Conservation (phyloP, 2,329 filamentous ascomycete genomes). For the Metarhizium guizhouense region DNA sequence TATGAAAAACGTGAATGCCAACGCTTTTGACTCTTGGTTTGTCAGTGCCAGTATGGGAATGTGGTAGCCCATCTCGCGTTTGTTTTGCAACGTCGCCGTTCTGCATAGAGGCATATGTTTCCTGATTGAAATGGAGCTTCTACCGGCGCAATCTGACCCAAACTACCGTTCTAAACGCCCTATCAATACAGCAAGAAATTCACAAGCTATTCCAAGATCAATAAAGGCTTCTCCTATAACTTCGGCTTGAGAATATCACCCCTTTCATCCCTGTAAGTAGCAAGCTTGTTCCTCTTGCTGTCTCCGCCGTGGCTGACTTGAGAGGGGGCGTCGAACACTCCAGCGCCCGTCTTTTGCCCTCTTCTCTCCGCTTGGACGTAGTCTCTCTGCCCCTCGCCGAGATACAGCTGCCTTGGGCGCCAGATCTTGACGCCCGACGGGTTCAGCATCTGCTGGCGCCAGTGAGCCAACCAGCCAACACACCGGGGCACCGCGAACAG, state of each 20-base stretch:
- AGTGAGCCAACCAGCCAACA: conserved; percentile 43
- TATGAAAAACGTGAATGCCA: too few relatives aligned
- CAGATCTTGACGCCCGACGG: conserved; percentile 40
- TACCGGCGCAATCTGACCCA: too few relatives aligned
- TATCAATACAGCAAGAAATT: neutral
- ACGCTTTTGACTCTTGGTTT: too few relatives aligned
- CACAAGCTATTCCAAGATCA: neutral
- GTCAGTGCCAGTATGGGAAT: too few relatives aligned
- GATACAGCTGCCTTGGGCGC: conserved; percentile 38
- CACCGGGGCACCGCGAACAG: conserved; percentile 41
- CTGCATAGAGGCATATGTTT: too few relatives aligned
- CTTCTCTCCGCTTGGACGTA: conserved; percentile 31
- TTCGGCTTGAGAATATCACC: conserved; percentile 19
- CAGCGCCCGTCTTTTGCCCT: conserved; percentile 18
- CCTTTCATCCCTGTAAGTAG: conserved; percentile 29
- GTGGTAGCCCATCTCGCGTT: too few relatives aligned
- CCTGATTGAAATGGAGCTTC: too few relatives aligned
- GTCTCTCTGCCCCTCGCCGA: conserved; percentile 33
- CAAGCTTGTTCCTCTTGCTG: conserved; percentile 31
- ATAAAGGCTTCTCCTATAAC: conserved; percentile 6
- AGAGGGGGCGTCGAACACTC: conserved; percentile 26
- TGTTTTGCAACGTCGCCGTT: too few relatives aligned
- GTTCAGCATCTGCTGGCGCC: conserved; percentile 41
- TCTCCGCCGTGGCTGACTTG: conserved; percentile 31
- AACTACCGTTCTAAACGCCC: neutral